Percentiles rank a stretch among this genome's conserved stretches.
phyloP scores from a whole-genome alignment of 2,329 filamentous ascomycete genomes.

The Alternaria infectoria region DNA sequence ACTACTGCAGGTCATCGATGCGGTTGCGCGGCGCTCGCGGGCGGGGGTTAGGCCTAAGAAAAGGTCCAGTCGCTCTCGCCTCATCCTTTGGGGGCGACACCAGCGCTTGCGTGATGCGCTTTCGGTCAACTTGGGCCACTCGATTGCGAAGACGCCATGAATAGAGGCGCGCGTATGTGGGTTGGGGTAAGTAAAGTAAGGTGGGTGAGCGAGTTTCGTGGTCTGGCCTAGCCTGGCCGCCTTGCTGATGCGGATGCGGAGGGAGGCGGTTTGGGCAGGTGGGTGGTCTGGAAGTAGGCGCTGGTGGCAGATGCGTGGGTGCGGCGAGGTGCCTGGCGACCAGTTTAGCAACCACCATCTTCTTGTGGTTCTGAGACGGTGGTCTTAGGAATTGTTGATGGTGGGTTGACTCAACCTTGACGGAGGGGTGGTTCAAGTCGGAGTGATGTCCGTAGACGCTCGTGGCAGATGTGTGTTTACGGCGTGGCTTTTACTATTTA shows the following conservation, averaged over 20 bases:
- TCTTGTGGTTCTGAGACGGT: neutral
- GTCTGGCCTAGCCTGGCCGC: neutral
- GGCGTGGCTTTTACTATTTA: neutral
- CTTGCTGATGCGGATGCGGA: neutral
- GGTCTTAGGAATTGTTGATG: neutral
- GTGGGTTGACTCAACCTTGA: neutral
- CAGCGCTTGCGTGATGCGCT: constrained; percentile 10
- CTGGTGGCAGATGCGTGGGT: constrained; percentile 14
- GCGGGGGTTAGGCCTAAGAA: constrained; percentile 12
- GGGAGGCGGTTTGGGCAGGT: neutral
- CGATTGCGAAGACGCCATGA: neutral
- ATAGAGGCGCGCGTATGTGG: neutral
- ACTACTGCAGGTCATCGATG: constrained; percentile 19
- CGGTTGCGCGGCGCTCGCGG: constrained; percentile 9
- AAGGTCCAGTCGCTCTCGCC: constrained; percentile 4
- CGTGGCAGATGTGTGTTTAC: constrained; percentile 4
- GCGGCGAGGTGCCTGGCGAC: constrained; percentile 3
- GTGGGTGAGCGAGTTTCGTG: neutral
- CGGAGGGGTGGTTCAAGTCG: neutral
- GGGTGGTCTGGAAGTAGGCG: constrained; percentile 6
- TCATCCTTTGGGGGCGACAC: neutral
- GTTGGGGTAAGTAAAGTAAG: neutral
- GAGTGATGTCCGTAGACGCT: constrained; percentile 10
- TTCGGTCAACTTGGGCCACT: neutral
- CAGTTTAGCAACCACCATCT: neutral